A percentile compares a stretch with the other conserved stretches of the same genome.
These are phyloP conservation scores for Pleurostoma richardsiae DNA, from an alignment of 2,329 filamentous ascomycete genomes.

Conservation along the genomic window DNA sequence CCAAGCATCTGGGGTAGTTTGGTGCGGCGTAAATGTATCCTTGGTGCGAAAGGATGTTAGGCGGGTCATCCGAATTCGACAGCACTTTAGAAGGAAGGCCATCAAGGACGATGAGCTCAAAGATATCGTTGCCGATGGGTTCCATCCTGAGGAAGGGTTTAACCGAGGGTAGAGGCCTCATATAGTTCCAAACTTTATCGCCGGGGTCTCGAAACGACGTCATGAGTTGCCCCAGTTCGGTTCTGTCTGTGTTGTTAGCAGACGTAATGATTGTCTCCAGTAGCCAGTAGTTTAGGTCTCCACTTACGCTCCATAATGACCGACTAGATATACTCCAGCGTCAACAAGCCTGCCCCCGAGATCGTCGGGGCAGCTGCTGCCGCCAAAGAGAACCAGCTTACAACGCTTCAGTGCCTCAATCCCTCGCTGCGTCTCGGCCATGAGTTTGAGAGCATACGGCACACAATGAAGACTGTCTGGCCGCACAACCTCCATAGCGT, in stretches of 20 bases:
- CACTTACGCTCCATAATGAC: conserved; percentile 43
- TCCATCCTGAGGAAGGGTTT: conserved; percentile 32
- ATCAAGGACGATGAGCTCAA: conserved; percentile 23
- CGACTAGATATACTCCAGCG: conserved; percentile 42
- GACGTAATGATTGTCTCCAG: neutral
- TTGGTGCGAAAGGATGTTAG: conserved; percentile 36
- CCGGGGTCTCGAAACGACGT: conserved; percentile 43
- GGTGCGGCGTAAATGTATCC: conserved; percentile 37
- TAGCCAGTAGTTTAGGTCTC: neutral
- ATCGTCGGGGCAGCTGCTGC: conserved; percentile 47
- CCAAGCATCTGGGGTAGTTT: conserved; percentile 33
- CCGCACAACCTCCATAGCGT: conserved; percentile 29
- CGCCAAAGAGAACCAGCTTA: conserved; percentile 43
- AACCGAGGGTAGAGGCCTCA: conserved; percentile 33
- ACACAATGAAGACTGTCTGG: conserved; percentile 49
- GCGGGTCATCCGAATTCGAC: conserved; percentile 34
- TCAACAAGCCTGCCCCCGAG: conserved; percentile 42
- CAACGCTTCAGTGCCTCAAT: conserved; percentile 34
- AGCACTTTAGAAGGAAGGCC: conserved; percentile 23
- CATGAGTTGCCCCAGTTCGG: conserved; percentile 53
- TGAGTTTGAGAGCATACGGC: conserved; percentile 52
- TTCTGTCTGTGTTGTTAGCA: conserved; percentile 23
- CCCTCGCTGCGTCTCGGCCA: conserved; percentile 48
- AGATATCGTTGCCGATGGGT: conserved; percentile 22
- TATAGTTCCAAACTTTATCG: conserved; percentile 52